Conservation (phyloP, 139 green algal genomes). For the Chlorella sp. region DNA sequence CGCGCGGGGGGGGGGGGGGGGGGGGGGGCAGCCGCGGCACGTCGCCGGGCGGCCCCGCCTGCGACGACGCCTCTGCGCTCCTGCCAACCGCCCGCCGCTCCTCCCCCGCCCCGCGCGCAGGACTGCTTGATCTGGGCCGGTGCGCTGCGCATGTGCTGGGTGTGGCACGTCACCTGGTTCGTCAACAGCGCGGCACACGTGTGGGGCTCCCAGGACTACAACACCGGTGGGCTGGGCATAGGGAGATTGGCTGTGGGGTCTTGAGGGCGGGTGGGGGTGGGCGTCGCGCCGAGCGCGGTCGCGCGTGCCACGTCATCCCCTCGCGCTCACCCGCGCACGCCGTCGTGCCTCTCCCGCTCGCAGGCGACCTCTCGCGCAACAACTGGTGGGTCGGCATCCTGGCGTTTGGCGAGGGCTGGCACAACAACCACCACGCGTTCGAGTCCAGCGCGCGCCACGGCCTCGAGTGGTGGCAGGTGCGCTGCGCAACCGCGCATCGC, state of each 20-base stretch:
- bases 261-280: too few species aligned
- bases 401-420: conserved; percentile 95
- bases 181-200: conserved; percentile 95
- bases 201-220: conserved; percentile 93
- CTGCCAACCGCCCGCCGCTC: too few species aligned
- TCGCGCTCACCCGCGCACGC: neutral
- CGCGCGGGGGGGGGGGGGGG: too few species aligned
- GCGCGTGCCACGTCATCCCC: too few species aligned
- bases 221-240: conserved; percentile 66
- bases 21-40: too few species aligned
- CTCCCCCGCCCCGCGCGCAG: too few species aligned
- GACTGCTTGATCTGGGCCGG: conserved; percentile 94
- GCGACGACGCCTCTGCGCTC: too few species aligned
- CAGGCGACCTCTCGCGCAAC: conserved; percentile 84
- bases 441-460: conserved; percentile 84
- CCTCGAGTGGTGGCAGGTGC: conserved; percentile 64
- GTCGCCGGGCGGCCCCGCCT: too few species aligned
- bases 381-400: conserved; percentile 86
- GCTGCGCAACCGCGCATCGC: too few species aligned
- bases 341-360: conserved; percentile 36
- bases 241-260: neutral
- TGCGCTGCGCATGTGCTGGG: conserved; percentile 86
- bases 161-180: conserved; percentile 99
- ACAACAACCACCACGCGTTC: conserved; percentile 97
- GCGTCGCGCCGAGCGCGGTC: too few species aligned